Evolutionary conservation across 1,139 yeast species (phyloP), one percentile per base, ranked within the genome.

Genomic region (Lodderomyces parapsilosis): DNA sequence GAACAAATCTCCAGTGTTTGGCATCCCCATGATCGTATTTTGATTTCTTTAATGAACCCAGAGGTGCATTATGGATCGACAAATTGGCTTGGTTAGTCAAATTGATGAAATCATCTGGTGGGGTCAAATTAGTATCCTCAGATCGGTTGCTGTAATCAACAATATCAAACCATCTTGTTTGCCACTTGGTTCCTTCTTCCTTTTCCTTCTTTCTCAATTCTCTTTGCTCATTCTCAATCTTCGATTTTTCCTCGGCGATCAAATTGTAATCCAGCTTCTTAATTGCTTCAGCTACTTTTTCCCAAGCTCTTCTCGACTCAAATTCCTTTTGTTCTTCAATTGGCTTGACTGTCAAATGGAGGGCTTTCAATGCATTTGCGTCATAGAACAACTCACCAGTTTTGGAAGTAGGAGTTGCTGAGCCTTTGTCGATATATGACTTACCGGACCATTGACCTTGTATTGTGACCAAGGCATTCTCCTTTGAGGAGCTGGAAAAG

Each of bases 371-470:
- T 33, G 61, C 66, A 41, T 65, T 64, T 17, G 96, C 89, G 62
- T 89, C 93, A 60, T 86, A 83, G 60, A 93, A 91, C 41, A 75
- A 62, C 37, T 69, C 72, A 49, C 73, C 76, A 50, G 74, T 76
- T 31, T 68, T 65, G 45, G 70, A 63, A 33, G 60, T 51, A n/a
- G 75, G 75, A 4, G 71, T 52, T 27, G 57, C 50, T 8, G 66
- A 47, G 31, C 83, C 83, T 52, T 68, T 71, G 27, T 58, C 58
- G 35, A 75, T 71, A 52, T 65, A 70, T 19, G 95, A 84, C 53
- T 73, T 70, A 30, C 85, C 94, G 14, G 94, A 83, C 99, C 99
- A 93, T 68, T 90, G 97, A 37, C 99, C 99, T 40, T 74, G 60
- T 47, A 93, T 81, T 13, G 96, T 84, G 60, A 80, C 86, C 49